Percentiles rank a stretch among this genome's conserved stretches.
Evolutionary conservation across 441 rosid genomes (phyloP).

Genomic region (Breynia disticha): DNA sequence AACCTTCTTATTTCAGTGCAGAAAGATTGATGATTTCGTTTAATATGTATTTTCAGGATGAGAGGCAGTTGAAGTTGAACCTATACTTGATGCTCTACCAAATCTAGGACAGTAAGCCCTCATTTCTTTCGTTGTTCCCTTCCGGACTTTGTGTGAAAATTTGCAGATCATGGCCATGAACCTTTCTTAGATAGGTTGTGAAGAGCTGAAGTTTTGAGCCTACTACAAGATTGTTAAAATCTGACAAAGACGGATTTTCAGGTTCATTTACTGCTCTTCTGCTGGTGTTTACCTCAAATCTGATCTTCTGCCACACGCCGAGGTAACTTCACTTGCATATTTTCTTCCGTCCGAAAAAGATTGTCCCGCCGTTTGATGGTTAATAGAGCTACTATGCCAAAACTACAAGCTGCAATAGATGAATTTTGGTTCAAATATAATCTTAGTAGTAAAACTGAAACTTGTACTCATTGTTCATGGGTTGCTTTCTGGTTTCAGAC

Average conservation of each 20-base stretch:
- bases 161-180: neutral
- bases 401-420: no score
- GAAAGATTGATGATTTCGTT: slow-evolving; percentile 1
- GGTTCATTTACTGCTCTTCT: slow-evolving; percentile 93
- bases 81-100: slow-evolving; percentile 81
- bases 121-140: neutral
- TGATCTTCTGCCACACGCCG: slow-evolving; percentile 42
- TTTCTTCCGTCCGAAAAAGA: no score
- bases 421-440: no score
- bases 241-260: slow-evolving; percentile 15
- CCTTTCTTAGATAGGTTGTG: no score
- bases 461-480: no score
- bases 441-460: no score
- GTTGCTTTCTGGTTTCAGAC: slow-evolving; percentile 24
- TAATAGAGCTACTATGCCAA: no score
- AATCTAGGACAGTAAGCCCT: slow-evolving; percentile 72
- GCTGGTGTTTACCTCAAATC: slow-evolving; percentile 94
- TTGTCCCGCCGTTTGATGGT: no score
- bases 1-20: neutral
- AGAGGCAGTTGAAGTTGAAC: slow-evolving; percentile 82
- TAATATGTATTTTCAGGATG: slow-evolving; percentile 42
- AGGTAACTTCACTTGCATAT: slow-evolving; percentile 9
- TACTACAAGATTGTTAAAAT: no score
- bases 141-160: slow-evolving; percentile 3
- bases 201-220: no score